These are phyloP conservation scores for Cladosporium halotolerans DNA, from an alignment of 2,329 filamentous ascomycete genomes.

Conservation along the genomic window DNA sequence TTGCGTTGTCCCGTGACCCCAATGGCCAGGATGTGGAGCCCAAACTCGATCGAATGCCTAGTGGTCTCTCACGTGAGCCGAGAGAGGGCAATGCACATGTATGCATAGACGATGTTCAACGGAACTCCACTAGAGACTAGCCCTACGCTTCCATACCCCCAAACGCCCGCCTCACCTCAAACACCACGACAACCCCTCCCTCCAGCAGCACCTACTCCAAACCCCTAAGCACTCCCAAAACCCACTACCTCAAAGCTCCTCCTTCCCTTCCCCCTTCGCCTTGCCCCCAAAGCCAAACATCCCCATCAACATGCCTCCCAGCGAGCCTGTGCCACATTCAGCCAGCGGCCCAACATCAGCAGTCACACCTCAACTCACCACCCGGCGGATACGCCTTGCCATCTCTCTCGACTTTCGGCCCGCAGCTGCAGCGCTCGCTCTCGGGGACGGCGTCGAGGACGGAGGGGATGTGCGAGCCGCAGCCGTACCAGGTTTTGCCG, in stretches of 20 bases:
- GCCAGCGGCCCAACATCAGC: no score
- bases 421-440: conserved; percentile 55
- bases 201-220: not conserved
- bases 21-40: no score
- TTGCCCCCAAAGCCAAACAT: conserved; percentile 11
- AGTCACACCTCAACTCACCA: not conserved
- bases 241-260: conserved; percentile 10
- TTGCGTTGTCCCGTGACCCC: no score
- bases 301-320: conserved; percentile 1
- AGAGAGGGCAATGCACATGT: no score
- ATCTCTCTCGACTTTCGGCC: conserved; percentile 51
- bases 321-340: not conserved
- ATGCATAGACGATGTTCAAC: no score
- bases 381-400: conserved; percentile 53
- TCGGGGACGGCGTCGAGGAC: conserved; percentile 54
- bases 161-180: no score
- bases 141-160: no score
- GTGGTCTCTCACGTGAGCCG: no score
- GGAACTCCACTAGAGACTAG: no score
- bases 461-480: conserved; percentile 48
- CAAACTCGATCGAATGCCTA: no score
- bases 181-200: no score
- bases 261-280: conserved; percentile 3
- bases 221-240: no score
- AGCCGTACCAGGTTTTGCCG: conserved; percentile 31